Conservation (phyloP, 1,139 yeast genomes). For the Saccharomycopsis hybrid region DNA sequence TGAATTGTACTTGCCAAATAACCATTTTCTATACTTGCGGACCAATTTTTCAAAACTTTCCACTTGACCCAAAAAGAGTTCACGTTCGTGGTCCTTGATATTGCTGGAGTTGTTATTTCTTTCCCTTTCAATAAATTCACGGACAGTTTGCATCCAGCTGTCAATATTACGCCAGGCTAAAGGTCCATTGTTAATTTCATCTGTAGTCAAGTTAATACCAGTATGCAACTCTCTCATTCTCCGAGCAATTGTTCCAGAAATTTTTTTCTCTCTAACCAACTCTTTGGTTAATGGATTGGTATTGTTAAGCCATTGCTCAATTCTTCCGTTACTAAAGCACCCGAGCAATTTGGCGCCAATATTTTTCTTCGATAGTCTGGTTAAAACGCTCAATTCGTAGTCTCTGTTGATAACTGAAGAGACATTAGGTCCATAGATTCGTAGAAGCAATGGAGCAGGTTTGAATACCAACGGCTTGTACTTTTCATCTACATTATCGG, state of each 20-base stretch:
- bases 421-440: slow-evolving; percentile 90
- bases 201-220: slow-evolving; percentile 58
- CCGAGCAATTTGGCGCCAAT: slow-evolving; percentile 91
- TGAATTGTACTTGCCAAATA: slow-evolving; percentile 39
- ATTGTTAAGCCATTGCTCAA: slow-evolving; percentile 83
- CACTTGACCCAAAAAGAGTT: slow-evolving; percentile 46
- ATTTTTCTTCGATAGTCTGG: slow-evolving; percentile 64
- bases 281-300: slow-evolving; percentile 67
- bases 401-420: slow-evolving; percentile 84
- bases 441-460: slow-evolving; percentile 46
- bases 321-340: slow-evolving; percentile 82
- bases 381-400: slow-evolving; percentile 64
- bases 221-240: slow-evolving; percentile 93
- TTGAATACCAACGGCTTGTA: slow-evolving; percentile 23
- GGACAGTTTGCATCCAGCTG: slow-evolving; percentile 65
- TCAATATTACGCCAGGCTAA: slow-evolving; percentile 61
- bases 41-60: slow-evolving; percentile 42
- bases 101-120: slow-evolving; percentile 23
- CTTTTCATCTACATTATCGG: slow-evolving; percentile 31
- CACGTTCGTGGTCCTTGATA: slow-evolving; percentile 31
- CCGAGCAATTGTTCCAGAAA: slow-evolving; percentile 82
- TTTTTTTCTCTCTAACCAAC: slow-evolving; percentile 68
- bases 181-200: slow-evolving; percentile 53
- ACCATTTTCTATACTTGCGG: slow-evolving; percentile 53
- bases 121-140: slow-evolving; percentile 32